Evolutionary conservation across 192 early-diverging fungal species (phyloP).

Genomic region (Glomus cerebriforme): DNA sequence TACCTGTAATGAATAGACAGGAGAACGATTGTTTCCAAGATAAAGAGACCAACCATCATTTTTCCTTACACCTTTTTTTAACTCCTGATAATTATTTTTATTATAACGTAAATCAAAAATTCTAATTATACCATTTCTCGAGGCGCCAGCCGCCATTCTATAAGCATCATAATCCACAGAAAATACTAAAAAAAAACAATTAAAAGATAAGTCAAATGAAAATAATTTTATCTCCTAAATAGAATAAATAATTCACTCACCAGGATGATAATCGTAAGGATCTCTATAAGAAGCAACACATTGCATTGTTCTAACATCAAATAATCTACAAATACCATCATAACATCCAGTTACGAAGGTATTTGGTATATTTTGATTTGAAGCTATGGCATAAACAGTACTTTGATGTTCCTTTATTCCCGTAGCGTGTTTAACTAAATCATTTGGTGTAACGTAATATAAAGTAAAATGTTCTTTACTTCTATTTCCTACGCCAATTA

Average conservation of each 20-base stretch:
- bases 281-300: constrained; percentile 19
- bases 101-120: background rate
- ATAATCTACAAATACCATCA: background rate
- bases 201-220: background rate
- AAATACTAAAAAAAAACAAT: background rate
- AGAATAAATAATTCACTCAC: background rate
- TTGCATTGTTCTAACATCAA: constrained; percentile 14
- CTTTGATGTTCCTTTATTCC: background rate
- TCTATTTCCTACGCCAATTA: constrained; percentile 4
- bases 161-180: constrained; percentile 18
- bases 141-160: background rate
- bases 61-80: background rate
- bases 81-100: background rate
- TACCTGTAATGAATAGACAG: constrained; percentile 16
- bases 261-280: background rate
- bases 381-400: constrained; percentile 17
- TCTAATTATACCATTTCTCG: background rate
- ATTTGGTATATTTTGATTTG: constrained; percentile 4
- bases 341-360: constrained; percentile 10
- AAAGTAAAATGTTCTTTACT: background rate
- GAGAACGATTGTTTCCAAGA: constrained; percentile 8
- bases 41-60: constrained; percentile 17
- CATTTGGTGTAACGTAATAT: constrained; percentile 7
- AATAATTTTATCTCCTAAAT: background rate
- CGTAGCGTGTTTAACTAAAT: background rate